phyloP scores from a whole-genome alignment of 1,284 basidiomycete species.

The Golubevia sp. region DNA sequence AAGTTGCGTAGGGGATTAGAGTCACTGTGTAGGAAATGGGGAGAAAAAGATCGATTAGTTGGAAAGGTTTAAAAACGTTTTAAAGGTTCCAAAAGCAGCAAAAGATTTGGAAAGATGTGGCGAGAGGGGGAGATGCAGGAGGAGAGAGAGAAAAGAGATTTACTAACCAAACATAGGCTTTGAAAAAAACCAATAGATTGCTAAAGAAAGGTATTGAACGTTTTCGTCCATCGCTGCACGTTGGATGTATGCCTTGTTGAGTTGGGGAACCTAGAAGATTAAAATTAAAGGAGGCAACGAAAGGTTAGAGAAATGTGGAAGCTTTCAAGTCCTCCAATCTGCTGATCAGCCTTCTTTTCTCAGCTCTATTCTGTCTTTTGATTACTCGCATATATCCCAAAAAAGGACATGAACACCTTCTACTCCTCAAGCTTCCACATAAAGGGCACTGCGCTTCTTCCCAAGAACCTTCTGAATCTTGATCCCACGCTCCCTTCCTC shows the following conservation, averaged over 20 bases:
- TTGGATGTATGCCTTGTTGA: slow-evolving; percentile 52
- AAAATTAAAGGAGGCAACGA: background rate
- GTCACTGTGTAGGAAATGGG: slow-evolving; percentile 24
- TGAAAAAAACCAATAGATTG: slow-evolving; percentile 57
- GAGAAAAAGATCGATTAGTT: background rate
- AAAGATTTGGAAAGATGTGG: background rate
- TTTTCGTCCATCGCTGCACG: slow-evolving; percentile 59
- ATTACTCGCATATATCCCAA: too few relatives aligned
- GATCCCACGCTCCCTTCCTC: too few relatives aligned
- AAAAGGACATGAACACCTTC: too few relatives aligned
- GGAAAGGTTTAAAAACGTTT: background rate
- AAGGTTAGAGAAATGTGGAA: background rate
- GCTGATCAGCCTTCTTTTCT: too few relatives aligned
- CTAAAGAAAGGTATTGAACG: slow-evolving; percentile 58
- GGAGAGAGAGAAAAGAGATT: background rate
- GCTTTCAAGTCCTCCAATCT: background rate
- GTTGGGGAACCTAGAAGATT: slow-evolving; percentile 31
- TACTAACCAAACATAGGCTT: slow-evolving; percentile 48
- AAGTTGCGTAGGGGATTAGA: slow-evolving; percentile 53
- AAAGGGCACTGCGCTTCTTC: too few relatives aligned
- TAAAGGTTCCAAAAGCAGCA: background rate
- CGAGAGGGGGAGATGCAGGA: background rate
- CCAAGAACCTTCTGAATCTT: too few relatives aligned
- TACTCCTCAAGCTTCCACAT: too few relatives aligned
- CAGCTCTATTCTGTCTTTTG: too few relatives aligned